Base-by-base conservation (phyloP, 495 filamentous ascomycete genomes). In the Trichocladium uniseriatum region DNA sequence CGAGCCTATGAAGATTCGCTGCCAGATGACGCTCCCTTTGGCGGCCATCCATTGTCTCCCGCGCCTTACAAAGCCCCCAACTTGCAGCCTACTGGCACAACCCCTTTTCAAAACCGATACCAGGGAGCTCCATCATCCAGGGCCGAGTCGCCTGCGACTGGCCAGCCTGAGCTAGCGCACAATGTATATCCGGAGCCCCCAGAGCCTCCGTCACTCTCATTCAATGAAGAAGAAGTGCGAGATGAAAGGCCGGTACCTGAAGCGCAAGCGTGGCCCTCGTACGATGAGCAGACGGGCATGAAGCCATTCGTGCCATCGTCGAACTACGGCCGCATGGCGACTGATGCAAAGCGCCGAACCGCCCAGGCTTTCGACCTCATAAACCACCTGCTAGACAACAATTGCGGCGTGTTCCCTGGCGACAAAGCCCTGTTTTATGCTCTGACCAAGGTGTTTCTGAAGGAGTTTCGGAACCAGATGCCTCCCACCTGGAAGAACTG, bases 341-440 rank as follows among this genome's bases (percentile, higher is more conserved):
- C 54, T 5, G 56, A 62, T 16, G 48, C 59, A 0, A 64, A 64
- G 50, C 54, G 45, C 21, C 48, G 55, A 31, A 58, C 57, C 13
- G 59, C 59, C 5, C 67, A 52, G 56, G 64, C 50, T 6, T 76
- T 73, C 35, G 77, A 79, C 18, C 82, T 90, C 34, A 72, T 95
- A 36, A 68, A 83, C 53, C 78, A 86, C 38, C 69, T 94, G 24
- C 60, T 94, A 8, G 71, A 83, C 22, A 76, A 73, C 38, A 84
- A 84, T 52, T 69, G 73, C 31, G 87, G 87, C 3, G 80, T 86
- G 3, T 90, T 86, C 48, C 86, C 86, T 10, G 79, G 82, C 20
- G 78, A 82, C n/a, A 73, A 74, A 45, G 80, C 86, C 39, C 68
- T 96, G 4, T 84, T 80, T 65, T 77, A 80, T 55, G 81, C 86